Conservation (phyloP, 805 yeast species). For the Ogataea paradorogensis region DNA sequence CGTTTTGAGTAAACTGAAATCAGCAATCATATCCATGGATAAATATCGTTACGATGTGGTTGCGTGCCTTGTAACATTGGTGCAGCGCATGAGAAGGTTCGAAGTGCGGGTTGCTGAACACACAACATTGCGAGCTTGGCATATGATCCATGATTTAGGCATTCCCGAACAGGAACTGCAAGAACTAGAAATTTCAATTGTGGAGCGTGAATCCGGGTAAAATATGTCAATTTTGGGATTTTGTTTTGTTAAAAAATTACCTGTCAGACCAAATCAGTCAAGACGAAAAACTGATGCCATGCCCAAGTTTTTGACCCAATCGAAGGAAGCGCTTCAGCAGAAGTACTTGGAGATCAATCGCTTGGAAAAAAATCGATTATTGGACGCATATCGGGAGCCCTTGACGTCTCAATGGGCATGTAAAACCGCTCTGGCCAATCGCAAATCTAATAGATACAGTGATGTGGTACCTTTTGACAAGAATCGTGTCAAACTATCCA, state of each 20-base stretch:
- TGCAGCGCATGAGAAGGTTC: slow-evolving; percentile 12
- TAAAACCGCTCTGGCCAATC: slow-evolving; percentile 12
- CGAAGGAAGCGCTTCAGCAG: slow-evolving; percentile 20
- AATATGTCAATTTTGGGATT: background rate
- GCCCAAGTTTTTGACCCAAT: slow-evolving; percentile 24
- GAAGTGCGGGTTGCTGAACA: background rate
- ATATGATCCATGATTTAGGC: background rate
- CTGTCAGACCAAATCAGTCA: background rate
- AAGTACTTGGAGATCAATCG: slow-evolving; percentile 15
- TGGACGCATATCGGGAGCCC: slow-evolving; percentile 19
- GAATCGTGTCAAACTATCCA: slow-evolving; percentile 46
- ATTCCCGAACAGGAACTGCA: slow-evolving; percentile 7
- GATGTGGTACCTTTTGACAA: slow-evolving; percentile 67
- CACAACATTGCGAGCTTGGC: background rate
- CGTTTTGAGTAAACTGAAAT: slow-evolving; percentile 4
- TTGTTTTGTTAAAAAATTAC: background rate
- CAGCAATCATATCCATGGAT: background rate
- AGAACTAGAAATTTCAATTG: background rate
- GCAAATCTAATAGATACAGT: slow-evolving; percentile 52
- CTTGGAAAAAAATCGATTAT: slow-evolving; percentile 17
- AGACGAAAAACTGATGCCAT: slow-evolving; percentile 6
- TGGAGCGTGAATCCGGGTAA: slow-evolving; percentile 1
- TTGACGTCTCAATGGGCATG: slow-evolving; percentile 20
- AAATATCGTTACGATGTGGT: slow-evolving; percentile 22
- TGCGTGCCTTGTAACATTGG: slow-evolving; percentile 20